A percentile compares a stretch with the other conserved stretches of the same genome.
phyloP scores from a whole-genome alignment of 1,284 basidiomycete genomes.

The Ustilago vetiveriae region DNA sequence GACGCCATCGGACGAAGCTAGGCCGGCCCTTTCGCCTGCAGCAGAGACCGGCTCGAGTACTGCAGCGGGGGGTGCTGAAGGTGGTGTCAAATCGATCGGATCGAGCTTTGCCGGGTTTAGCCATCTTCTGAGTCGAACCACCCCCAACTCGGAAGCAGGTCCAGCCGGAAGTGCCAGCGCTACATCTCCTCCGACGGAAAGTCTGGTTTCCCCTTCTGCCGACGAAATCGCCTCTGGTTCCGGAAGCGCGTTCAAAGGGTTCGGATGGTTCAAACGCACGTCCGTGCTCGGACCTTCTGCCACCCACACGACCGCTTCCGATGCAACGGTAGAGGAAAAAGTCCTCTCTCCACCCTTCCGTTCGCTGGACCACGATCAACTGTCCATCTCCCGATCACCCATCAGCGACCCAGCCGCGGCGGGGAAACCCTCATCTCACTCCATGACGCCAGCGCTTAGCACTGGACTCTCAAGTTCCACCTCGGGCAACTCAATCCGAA shows the following conservation, averaged over 20 bases:
- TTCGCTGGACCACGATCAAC: conserved; percentile 50
- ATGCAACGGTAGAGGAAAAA: conserved; percentile 46
- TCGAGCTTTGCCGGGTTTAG: conserved; percentile 38
- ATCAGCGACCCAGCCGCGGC: conserved; percentile 14
- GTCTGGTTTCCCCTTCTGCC: neutral
- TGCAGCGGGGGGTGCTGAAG: neutral
- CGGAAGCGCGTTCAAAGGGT: conserved; percentile 35
- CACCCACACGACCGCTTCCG: too few species aligned
- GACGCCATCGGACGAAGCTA: conserved; percentile 32
- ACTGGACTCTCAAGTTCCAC: conserved; percentile 7
- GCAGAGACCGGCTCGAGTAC: neutral
- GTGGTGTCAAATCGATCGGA: conserved; percentile 16
- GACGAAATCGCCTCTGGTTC: conserved; percentile 7
- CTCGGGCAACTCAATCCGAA: conserved; percentile 3
- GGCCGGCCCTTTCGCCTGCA: neutral
- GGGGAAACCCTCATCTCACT: neutral
- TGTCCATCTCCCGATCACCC: conserved; percentile 34
- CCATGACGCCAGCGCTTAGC: neutral
- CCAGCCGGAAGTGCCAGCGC: neutral
- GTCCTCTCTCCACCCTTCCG: conserved; percentile 46
- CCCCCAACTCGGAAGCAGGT: too few species aligned
- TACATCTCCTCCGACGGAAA: conserved; percentile 5
- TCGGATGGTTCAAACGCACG: conserved; percentile 47
- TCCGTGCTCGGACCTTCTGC: conserved; percentile 26
- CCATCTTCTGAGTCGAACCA: conserved; percentile 26